phyloP scores from a whole-genome alignment of 139 green algal genomes.

The Micractinium conductrix region DNA sequence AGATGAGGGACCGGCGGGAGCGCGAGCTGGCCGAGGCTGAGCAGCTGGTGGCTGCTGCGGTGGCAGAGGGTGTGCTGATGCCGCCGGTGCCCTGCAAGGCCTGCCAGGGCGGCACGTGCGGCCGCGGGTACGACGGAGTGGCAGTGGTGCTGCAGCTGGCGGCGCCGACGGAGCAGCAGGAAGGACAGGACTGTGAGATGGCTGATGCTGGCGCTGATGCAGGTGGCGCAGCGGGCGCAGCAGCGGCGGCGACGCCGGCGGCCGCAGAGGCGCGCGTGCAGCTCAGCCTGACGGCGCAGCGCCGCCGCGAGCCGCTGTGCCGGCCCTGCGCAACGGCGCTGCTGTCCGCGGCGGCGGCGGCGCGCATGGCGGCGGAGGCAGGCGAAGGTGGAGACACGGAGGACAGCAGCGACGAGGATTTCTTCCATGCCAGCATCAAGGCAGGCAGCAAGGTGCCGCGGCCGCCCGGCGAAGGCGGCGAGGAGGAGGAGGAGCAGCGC shows the following conservation, averaged over 20 bases:
- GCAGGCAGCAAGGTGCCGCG: not conserved
- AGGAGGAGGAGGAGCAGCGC: not conserved
- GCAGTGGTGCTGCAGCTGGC: not conserved
- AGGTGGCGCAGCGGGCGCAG: not conserved
- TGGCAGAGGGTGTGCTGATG: slow-evolving; percentile 27
- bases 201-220: not conserved
- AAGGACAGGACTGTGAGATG: not conserved
- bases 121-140: not conserved
- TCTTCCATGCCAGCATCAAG: not conserved
- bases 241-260: not conserved
- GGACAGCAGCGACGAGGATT: slow-evolving; percentile 20
- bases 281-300: not conserved
- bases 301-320: not conserved
- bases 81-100: slow-evolving; percentile 23
- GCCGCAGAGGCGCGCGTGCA: not conserved
- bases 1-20: slow-evolving; percentile 2
- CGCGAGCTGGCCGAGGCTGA: slow-evolving; percentile 9
- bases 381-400: not conserved
- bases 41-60: slow-evolving; percentile 3
- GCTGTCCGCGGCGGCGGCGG: slow-evolving; percentile 7
- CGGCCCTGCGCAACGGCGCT: not conserved
- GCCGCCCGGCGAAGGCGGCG: not conserved
- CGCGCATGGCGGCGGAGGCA: not conserved
- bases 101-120: slow-evolving; percentile 13
- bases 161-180: no score